These are phyloP conservation scores for Aurinia saxatilis DNA, from an alignment of 345 rosid species.

Conservation along the genomic window DNA sequence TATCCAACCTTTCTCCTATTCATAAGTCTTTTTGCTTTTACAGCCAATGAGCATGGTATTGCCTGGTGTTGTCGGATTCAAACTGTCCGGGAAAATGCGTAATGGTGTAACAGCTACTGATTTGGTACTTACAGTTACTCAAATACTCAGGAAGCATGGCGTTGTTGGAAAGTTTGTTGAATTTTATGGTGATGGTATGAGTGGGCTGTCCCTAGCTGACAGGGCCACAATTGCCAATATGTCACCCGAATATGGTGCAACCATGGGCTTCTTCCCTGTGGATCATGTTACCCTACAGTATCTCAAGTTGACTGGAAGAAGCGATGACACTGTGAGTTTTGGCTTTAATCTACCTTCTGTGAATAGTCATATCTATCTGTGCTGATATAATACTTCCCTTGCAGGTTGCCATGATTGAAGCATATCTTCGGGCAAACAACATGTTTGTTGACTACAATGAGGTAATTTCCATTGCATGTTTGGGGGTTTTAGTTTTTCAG, in stretches of 20 bases:
- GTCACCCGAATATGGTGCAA: constrained; percentile 99
- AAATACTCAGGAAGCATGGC: constrained; percentile 98
- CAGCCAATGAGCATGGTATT: constrained; percentile 99
- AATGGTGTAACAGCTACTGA: constrained; percentile 98
- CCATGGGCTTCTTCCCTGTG: constrained; percentile 99
- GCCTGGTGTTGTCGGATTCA: constrained; percentile 99
- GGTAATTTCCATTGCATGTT: constrained; percentile 33
- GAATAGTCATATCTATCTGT: background rate
- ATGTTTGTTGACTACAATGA: constrained; percentile 93
- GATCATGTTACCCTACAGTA: constrained; percentile 94
- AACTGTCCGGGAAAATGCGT: constrained; percentile 68
- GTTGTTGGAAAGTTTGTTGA: constrained; percentile 99
- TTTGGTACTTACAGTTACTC: constrained; percentile 94
- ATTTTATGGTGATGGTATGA: constrained; percentile 94
- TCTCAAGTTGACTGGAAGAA: constrained; percentile 95
- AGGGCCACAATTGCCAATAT: constrained; percentile 98
- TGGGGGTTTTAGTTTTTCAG: background rate
- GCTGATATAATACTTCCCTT: background rate
- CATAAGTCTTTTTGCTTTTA: background rate
- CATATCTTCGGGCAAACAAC: constrained; percentile 91
- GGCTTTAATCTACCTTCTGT: background rate
- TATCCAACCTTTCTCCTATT: background rate
- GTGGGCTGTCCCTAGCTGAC: constrained; percentile 87
- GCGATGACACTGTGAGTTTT: constrained; percentile 80
- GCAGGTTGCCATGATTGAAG: constrained; percentile 64